phyloP scores from a whole-genome alignment of 2,329 filamentous ascomycete genomes.

The Ilyonectria destructans region DNA sequence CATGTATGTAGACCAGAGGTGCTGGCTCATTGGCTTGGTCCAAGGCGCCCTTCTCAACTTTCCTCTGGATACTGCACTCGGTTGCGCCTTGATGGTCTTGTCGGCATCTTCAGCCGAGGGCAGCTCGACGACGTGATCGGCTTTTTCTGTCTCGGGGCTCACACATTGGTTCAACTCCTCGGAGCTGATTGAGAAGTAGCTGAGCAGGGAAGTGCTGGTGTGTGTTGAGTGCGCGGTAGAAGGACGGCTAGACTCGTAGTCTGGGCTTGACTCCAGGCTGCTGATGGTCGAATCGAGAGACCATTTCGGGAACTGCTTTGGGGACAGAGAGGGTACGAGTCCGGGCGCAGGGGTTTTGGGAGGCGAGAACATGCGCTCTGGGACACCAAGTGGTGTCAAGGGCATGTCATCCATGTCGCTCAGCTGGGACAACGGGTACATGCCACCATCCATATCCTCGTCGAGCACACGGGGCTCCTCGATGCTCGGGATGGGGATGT shows the following conservation, averaged over 20 bases:
- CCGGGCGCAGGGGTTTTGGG: constrained; percentile 74
- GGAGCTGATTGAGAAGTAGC: constrained; percentile 69
- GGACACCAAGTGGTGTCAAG: constrained; percentile 50
- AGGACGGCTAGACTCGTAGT: constrained; percentile 73
- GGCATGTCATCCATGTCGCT: constrained; percentile 53
- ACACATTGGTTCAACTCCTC: constrained; percentile 69
- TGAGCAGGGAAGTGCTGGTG: constrained; percentile 72
- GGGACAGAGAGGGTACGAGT: constrained; percentile 60
- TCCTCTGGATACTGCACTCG: constrained; percentile 36
- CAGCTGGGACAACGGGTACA: constrained; percentile 56
- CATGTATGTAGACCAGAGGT: constrained; percentile 77
- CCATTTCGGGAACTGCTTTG: constrained; percentile 71
- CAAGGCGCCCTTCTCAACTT: constrained; percentile 70
- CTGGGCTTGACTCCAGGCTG: constrained; percentile 72
- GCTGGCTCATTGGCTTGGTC: constrained; percentile 77
- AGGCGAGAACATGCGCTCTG: constrained; percentile 65
- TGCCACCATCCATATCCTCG: constrained; percentile 61
- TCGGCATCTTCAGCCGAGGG: constrained; percentile 51
- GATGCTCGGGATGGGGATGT: constrained; percentile 77
- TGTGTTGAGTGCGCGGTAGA: constrained; percentile 74
- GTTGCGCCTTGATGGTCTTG: constrained; percentile 51
- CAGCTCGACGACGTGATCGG: constrained; percentile 45
- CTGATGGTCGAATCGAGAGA: constrained; percentile 71
- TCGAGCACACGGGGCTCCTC: constrained; percentile 68
- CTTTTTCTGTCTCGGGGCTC: constrained; percentile 63